Evolutionary conservation across 2,329 filamentous ascomycete species (phyloP).

Genomic region (Penicillium nordicum): DNA sequence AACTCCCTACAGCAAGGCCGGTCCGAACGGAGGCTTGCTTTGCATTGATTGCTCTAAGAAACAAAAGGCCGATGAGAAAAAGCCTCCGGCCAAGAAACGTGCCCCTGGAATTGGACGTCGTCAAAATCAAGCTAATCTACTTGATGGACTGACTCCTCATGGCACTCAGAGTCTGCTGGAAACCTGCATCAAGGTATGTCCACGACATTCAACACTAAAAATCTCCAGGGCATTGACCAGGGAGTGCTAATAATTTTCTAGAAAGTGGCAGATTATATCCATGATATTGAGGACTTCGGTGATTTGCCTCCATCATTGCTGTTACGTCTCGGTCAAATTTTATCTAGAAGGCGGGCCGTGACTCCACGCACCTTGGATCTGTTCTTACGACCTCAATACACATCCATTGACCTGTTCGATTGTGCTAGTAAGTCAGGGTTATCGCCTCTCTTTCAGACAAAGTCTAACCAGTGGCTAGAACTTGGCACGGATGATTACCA

Average conservation of each 20-base stretch:
- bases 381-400: constrained; percentile 52
- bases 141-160: constrained; percentile 63
- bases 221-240: background rate
- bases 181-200: constrained; percentile 55
- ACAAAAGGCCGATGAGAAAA: constrained; percentile 63
- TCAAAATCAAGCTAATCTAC: constrained; percentile 75
- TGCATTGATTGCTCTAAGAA: constrained; percentile 79
- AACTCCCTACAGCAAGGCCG: constrained; percentile 79
- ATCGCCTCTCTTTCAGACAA: background rate
- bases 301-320: constrained; percentile 58
- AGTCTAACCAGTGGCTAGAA: constrained; percentile 46
- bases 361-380: constrained; percentile 46
- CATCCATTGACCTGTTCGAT: constrained; percentile 59
- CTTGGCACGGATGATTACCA: constrained; percentile 74
- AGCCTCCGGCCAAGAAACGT: constrained; percentile 52
- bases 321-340: constrained; percentile 59
- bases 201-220: background rate
- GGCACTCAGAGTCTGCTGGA: constrained; percentile 48
- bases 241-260: constrained; percentile 25
- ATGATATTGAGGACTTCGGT: constrained; percentile 63
- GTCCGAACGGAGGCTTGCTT: constrained; percentile 78
- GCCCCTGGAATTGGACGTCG: constrained; percentile 61
- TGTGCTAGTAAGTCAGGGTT: constrained; percentile 50
- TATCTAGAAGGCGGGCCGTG: constrained; percentile 61
- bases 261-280: constrained; percentile 61